These are phyloP conservation scores for Xylaria multiplex DNA, from an alignment of 2,329 filamentous ascomycete species.

Conservation along the genomic window DNA sequence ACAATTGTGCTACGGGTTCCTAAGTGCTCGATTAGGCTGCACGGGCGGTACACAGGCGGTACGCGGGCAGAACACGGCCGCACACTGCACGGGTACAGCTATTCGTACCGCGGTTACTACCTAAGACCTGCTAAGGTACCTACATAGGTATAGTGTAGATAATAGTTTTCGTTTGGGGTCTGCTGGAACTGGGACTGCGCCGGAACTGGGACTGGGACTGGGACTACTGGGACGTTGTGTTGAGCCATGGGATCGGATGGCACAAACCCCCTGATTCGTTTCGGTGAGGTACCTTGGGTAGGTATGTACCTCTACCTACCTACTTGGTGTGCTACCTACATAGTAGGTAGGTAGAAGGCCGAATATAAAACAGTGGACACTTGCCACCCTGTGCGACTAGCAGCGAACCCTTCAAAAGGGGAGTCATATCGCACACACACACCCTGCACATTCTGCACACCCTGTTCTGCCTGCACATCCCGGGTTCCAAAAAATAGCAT, in stretches of 20 bases:
- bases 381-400: constrained; percentile 42
- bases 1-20: constrained; percentile 19
- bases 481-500: constrained; percentile 28
- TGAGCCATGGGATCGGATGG: too few relatives aligned
- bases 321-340: too few relatives aligned
- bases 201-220: too few relatives aligned
- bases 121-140: too few relatives aligned
- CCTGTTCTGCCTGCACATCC: constrained; percentile 1
- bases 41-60: too few relatives aligned
- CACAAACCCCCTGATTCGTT: constrained; percentile 39
- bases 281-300: constrained; percentile 28
- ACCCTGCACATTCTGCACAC: too few relatives aligned
- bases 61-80: too few relatives aligned
- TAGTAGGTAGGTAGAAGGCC: neutral
- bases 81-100: too few relatives aligned
- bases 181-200: neutral
- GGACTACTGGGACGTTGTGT: neutral
- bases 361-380: constrained; percentile 48
- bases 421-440: constrained; percentile 16
- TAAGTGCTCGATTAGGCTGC: constrained; percentile 13
- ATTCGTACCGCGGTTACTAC: too few relatives aligned
- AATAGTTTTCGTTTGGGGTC: too few relatives aligned
- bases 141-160: too few relatives aligned
- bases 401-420: constrained; percentile 37
- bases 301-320: neutral